A percentile compares a stretch with the other conserved stretches of the same genome.
Evolutionary conservation across 2,329 filamentous ascomycete species (phyloP).

Genomic region (Trichoderma semiorbis): DNA sequence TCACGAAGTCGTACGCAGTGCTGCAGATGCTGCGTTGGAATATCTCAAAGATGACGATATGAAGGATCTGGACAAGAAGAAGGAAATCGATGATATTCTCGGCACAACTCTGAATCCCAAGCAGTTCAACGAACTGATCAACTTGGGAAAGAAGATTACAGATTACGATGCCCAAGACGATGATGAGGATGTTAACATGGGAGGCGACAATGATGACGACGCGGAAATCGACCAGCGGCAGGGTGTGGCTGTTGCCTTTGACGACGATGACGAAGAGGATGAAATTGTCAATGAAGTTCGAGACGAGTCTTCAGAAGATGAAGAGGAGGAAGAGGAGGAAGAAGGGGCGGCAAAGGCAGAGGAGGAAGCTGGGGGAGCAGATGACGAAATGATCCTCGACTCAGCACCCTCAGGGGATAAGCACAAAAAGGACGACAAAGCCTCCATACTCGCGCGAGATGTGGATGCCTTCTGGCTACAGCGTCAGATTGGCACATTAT

Average conservation of each 20-base stretch:
- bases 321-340: conserved; percentile 64
- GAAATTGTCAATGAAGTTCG: conserved; percentile 80
- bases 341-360: conserved; percentile 53
- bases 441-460: conserved; percentile 73
- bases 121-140: conserved; percentile 95
- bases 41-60: conserved; percentile 91
- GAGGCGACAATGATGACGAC: conserved; percentile 58
- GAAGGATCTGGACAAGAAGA: conserved; percentile 98
- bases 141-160: conserved; percentile 96
- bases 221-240: conserved; percentile 89
- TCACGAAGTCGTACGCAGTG: conserved; percentile 86
- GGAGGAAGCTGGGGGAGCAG: conserved; percentile 56
- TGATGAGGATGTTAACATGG: conserved; percentile 79
- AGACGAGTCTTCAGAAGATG: conserved; percentile 80
- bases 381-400: conserved; percentile 85
- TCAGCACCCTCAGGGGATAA: conserved; percentile 50
- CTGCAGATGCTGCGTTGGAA: conserved; percentile 87
- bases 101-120: conserved; percentile 79
- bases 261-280: conserved; percentile 80
- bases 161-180: conserved; percentile 97
- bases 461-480: conserved; percentile 98
- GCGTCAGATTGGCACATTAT: conserved; percentile 82
- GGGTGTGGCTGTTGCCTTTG: conserved; percentile 96
- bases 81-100: conserved; percentile 89
- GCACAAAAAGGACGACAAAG: conserved; percentile 51